These are phyloP conservation scores for Hypoxylon sp. DNA, from an alignment of 2,329 filamentous ascomycete genomes.

Conservation along the genomic window DNA sequence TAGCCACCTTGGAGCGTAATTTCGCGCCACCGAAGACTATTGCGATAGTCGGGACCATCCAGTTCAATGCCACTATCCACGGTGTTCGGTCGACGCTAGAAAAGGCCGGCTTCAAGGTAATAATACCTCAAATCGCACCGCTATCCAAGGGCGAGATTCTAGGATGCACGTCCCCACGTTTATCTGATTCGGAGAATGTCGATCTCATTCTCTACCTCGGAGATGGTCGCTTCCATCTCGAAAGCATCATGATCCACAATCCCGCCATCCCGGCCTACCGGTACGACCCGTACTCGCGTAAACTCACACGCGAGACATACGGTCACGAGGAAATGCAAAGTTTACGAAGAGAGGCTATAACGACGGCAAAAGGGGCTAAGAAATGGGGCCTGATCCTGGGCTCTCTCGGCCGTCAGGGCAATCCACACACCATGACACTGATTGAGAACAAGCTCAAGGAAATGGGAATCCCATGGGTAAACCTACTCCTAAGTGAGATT, in stretches of 20 bases:
- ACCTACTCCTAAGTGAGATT: constrained; percentile 91
- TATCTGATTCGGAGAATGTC: constrained; percentile 71
- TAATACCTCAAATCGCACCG: constrained; percentile 93
- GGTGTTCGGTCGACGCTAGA: constrained; percentile 84
- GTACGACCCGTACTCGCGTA: constrained; percentile 96
- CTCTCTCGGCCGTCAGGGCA: constrained; percentile 92
- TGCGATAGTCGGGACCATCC: constrained; percentile 95
- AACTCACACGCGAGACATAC: constrained; percentile 91
- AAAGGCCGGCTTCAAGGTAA: constrained; percentile 84
- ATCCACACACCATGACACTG: constrained; percentile 89
- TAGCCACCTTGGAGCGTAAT: constrained; percentile 89
- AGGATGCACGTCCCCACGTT: constrained; percentile 91
- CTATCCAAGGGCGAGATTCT: constrained; percentile 96
- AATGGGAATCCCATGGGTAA: constrained; percentile 83
- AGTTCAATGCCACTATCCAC: constrained; percentile 98
- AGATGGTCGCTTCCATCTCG: constrained; percentile 74
- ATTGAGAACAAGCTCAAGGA: constrained; percentile 84
- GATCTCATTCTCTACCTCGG: constrained; percentile 66
- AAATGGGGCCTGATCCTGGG: constrained; percentile 98
- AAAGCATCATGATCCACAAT: constrained; percentile 99
- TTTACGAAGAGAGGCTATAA: constrained; percentile 82
- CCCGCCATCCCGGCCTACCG: constrained; percentile 90
- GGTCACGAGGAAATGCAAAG: constrained; percentile 91
- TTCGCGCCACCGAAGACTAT: constrained; percentile 88
- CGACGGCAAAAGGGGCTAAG: constrained; percentile 78